Evolutionary conservation across 2,329 filamentous ascomycete species (phyloP).

Genomic region (Xylariomycetidae sp.): DNA sequence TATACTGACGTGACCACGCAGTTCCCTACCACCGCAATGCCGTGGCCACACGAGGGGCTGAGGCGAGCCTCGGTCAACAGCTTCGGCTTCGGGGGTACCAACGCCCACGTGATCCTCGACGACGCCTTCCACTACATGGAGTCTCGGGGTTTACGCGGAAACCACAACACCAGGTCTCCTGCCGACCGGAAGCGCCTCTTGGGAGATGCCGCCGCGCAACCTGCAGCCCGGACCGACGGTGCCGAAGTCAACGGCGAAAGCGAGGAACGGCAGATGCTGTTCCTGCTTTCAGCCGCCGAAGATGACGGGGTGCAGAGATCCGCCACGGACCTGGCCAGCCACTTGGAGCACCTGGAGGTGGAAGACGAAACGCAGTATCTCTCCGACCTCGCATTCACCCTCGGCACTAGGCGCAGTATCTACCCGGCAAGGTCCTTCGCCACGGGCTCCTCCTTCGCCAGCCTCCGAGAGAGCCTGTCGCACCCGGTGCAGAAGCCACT

Average conservation of each 20-base stretch:
- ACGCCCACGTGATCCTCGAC: constrained; percentile 9
- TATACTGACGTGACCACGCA: too few relatives aligned
- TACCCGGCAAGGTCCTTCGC: not conserved
- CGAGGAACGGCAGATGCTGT: not conserved
- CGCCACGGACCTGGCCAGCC: not conserved
- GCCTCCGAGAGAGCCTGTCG: not conserved
- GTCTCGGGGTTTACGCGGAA: not conserved
- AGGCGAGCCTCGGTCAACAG: constrained; percentile 16
- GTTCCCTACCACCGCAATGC: not conserved
- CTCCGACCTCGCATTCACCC: not conserved
- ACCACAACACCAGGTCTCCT: not conserved
- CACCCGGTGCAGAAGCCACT: not conserved
- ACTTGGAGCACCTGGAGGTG: not conserved
- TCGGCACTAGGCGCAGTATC: not conserved
- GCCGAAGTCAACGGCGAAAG: too few relatives aligned
- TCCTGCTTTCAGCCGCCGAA: not conserved
- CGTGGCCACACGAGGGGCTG: constrained; percentile 26
- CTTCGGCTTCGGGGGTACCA: constrained; percentile 8
- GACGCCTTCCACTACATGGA: constrained; percentile 5
- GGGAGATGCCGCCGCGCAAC: too few relatives aligned
- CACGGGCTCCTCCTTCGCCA: not conserved
- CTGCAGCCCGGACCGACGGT: too few relatives aligned
- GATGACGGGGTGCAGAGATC: not conserved
- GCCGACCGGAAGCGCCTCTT: too few relatives aligned
- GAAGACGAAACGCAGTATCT: not conserved